These are phyloP conservation scores for Leccinellum luteum DNA, from an alignment of 768 basidiomycete species.

Conservation along the genomic window DNA sequence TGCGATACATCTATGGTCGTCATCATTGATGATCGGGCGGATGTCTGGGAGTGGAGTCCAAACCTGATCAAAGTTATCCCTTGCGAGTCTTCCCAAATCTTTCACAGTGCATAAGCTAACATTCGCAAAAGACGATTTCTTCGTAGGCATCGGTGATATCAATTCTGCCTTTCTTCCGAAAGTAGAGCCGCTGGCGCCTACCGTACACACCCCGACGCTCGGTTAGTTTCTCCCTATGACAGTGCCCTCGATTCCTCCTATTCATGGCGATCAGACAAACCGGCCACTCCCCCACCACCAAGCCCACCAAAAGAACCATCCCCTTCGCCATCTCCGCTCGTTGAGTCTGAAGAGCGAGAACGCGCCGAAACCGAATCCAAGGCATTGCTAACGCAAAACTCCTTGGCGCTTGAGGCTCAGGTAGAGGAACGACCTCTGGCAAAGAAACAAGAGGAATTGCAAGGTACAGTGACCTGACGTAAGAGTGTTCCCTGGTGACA, in stretches of 20 bases:
- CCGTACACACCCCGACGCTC: conserved; percentile 21
- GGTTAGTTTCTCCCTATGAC: conserved; percentile 15
- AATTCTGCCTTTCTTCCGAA: conserved; percentile 93
- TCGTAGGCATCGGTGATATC: conserved; percentile 97
- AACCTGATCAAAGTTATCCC: conserved; percentile 97
- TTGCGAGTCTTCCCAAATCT: conserved; percentile 51
- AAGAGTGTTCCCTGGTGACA: conserved; percentile 1
- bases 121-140: conserved; percentile 80
- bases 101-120: not conserved
- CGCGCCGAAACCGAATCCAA: conserved; percentile 45
- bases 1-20: conserved; percentile 99
- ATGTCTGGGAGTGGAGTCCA: conserved; percentile 98
- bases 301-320: conserved; percentile 12
- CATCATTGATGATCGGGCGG: conserved; percentile 96
- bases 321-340: conserved; percentile 11
- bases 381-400: conserved; percentile 66
- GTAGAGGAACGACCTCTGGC: conserved; percentile 84
- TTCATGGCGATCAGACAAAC: conserved; percentile 21
- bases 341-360: conserved; percentile 40
- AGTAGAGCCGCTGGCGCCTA: conserved; percentile 44
- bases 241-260: not conserved
- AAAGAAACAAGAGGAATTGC: conserved; percentile 79
- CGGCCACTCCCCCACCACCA: conserved; percentile 13
- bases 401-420: conserved; percentile 77
- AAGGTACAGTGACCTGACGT: conserved; percentile 40